Percentiles rank a stretch among this genome's conserved stretches.
These are phyloP conservation scores for Candida dajiaensis DNA, from an alignment of 805 yeast species.

Conservation along the genomic window DNA sequence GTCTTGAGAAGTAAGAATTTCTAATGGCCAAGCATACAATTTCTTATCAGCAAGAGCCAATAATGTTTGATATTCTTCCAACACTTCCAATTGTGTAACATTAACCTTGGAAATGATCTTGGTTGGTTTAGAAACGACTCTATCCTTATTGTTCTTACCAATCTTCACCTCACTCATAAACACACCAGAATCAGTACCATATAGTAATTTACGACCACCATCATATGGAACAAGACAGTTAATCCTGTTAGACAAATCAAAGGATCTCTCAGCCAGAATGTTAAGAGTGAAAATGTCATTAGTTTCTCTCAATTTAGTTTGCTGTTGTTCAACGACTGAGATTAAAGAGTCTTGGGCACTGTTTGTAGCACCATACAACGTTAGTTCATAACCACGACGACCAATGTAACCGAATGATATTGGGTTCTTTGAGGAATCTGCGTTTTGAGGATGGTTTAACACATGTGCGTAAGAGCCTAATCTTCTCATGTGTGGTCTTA, in stretches of 20 bases:
- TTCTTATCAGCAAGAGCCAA: slow-evolving; percentile 79
- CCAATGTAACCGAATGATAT: slow-evolving; percentile 45
- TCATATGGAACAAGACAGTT: slow-evolving; percentile 92
- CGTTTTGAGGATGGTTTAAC: slow-evolving; percentile 16
- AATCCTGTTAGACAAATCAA: slow-evolving; percentile 68
- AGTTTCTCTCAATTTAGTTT: slow-evolving; percentile 59
- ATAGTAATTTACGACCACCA: slow-evolving; percentile 85
- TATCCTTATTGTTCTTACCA: slow-evolving; percentile 38
- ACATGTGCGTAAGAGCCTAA: slow-evolving; percentile 25
- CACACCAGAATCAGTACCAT: slow-evolving; percentile 90
- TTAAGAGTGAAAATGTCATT: slow-evolving; percentile 77
- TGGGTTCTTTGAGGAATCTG: slow-evolving; percentile 32
- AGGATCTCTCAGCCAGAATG: slow-evolving; percentile 68
- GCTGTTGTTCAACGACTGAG: slow-evolving; percentile 77
- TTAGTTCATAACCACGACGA: slow-evolving; percentile 39
- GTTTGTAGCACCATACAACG: slow-evolving; percentile 35
- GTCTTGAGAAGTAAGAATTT: slow-evolving; percentile 46
- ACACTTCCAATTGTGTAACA: slow-evolving; percentile 83
- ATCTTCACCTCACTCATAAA: slow-evolving; percentile 67
- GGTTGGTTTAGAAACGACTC: slow-evolving; percentile 64
- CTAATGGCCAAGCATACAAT: slow-evolving; percentile 72
- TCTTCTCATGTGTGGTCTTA: slow-evolving; percentile 36
- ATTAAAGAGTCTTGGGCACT: slow-evolving; percentile 72
- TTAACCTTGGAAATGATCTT: slow-evolving; percentile 68
- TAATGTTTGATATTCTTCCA: slow-evolving; percentile 85